phyloP scores from a whole-genome alignment of 2,329 filamentous ascomycete genomes.

The Penicillium paneum region DNA sequence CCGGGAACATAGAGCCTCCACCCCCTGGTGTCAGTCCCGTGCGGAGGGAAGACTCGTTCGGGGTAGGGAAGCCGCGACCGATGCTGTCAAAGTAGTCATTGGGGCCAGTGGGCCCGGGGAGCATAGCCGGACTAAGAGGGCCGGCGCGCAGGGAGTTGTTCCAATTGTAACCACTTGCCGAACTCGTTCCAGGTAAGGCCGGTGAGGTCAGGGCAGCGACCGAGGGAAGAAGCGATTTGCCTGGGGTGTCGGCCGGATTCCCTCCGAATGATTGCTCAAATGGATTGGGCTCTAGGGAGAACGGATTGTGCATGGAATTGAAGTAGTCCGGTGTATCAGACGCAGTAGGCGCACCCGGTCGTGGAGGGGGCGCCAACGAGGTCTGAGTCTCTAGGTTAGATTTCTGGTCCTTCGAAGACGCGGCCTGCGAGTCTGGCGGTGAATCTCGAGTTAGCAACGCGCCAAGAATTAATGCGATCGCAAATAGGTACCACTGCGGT shows the following conservation, averaged over 20 bases:
- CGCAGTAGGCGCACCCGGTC: constrained; percentile 51
- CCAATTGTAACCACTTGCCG: constrained; percentile 72
- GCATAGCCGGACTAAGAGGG: constrained; percentile 94
- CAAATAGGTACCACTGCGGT: constrained; percentile 22
- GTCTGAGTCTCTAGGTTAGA: constrained; percentile 57
- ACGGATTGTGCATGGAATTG: constrained; percentile 53
- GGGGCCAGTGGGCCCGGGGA: constrained; percentile 70
- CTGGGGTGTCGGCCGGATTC: constrained; percentile 68
- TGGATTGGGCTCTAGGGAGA: constrained; percentile 78
- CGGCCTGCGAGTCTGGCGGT: constrained; percentile 30
- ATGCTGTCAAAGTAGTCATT: constrained; percentile 89
- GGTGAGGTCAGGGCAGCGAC: constrained; percentile 90
- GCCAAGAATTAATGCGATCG: constrained; percentile 14
- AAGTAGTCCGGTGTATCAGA: constrained; percentile 68
- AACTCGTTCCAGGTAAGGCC: constrained; percentile 71
- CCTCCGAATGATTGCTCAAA: constrained; percentile 91
- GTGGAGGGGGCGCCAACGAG: constrained; percentile 68
- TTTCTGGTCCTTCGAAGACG: constrained; percentile 37
- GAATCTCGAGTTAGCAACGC: constrained; percentile 22
- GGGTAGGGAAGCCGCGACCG: constrained; percentile 83
- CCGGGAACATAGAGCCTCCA: constrained; percentile 95
- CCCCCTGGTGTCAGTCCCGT: constrained; percentile 92
- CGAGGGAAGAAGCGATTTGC: constrained; percentile 76
- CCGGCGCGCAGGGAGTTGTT: constrained; percentile 83
- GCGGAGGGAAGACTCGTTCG: constrained; percentile 90